Percentiles rank a stretch among this genome's conserved stretches.
phyloP scores from a whole-genome alignment of 805 yeast genomes.

The Candida ovalis region DNA sequence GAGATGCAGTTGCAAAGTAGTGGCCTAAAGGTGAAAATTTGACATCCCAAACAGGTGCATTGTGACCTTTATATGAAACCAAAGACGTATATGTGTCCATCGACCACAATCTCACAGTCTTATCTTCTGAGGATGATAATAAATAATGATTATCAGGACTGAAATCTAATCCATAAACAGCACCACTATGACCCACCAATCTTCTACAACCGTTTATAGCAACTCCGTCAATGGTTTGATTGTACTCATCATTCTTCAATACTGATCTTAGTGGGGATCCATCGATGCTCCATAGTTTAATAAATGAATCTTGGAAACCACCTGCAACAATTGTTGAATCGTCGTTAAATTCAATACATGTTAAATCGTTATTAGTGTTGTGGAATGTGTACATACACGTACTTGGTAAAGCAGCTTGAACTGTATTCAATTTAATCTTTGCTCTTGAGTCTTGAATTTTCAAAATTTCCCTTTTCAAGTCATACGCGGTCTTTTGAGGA shows the following conservation, averaged over 20 bases:
- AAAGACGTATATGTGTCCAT: conserved; percentile 83
- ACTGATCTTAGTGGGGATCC: conserved; percentile 76
- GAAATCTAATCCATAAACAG: conserved; percentile 86
- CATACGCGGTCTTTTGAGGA: conserved; percentile 77
- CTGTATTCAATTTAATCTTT: conserved; percentile 60
- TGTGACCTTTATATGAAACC: conserved; percentile 95
- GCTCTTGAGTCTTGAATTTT: conserved; percentile 80
- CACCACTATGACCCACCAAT: conserved; percentile 89
- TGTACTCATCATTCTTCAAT: conserved; percentile 50
- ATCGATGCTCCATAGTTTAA: conserved; percentile 90
- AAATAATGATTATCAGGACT: conserved; percentile 85
- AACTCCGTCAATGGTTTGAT: conserved; percentile 30
- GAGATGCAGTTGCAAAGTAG: conserved; percentile 96
- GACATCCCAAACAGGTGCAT: conserved; percentile 97
- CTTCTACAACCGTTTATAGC: conserved; percentile 38
- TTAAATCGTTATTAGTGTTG: conserved; percentile 84
- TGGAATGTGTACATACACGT: conserved; percentile 98
- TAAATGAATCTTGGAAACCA: conserved; percentile 89
- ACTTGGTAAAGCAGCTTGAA: conserved; percentile 83
- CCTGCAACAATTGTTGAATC: conserved; percentile 88
- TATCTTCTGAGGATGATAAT: conserved; percentile 84
- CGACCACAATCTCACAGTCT: conserved; percentile 91
- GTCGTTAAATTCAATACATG: conserved; percentile 81
- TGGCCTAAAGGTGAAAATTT: conserved; percentile 93
- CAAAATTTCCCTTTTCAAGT: conserved; percentile 73